These are phyloP conservation scores for Kondoa subrosea DNA, from an alignment of 768 basidiomycete genomes.

Conservation along the genomic window DNA sequence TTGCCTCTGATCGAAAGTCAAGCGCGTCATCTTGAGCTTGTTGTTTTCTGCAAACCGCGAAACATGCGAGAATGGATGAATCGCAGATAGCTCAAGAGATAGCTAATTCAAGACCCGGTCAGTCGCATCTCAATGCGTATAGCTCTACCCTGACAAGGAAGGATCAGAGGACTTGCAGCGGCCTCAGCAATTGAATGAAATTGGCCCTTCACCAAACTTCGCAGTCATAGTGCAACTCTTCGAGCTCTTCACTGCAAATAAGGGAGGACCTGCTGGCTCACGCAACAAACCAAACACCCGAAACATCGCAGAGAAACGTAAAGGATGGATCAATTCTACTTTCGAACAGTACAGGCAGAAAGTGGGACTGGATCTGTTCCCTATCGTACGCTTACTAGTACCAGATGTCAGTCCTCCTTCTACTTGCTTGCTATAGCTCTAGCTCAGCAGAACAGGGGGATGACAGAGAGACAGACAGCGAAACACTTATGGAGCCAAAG, in stretches of 20 bases:
- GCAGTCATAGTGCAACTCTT: background rate
- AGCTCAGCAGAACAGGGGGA: background rate
- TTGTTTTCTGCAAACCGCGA: background rate
- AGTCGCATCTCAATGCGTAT: too few relatives aligned
- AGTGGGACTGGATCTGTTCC: conserved; percentile 75
- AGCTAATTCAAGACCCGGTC: background rate
- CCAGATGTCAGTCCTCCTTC: conserved; percentile 54
- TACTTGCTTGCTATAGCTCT: background rate
- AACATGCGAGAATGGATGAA: background rate
- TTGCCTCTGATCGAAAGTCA: background rate
- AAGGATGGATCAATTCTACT: background rate
- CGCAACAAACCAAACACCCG: background rate
- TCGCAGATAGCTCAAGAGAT: background rate
- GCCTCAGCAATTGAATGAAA: background rate
- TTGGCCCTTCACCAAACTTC: background rate
- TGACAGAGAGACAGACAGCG: conserved; percentile 80
- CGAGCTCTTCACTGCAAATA: background rate
- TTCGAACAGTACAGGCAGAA: conserved; percentile 51
- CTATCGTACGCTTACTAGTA: conserved; percentile 68
- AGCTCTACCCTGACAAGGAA: background rate
- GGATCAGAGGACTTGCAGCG: background rate
- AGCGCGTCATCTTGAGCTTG: background rate
- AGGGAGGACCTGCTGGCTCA: background rate
- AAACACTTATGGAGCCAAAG: conserved; percentile 82
- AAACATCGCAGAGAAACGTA: background rate